Percentiles rank a stretch among this genome's conserved stretches.
phyloP scores from a whole-genome alignment of 495 filamentous ascomycete species.

The Hypoxylon lienhwacheense region DNA sequence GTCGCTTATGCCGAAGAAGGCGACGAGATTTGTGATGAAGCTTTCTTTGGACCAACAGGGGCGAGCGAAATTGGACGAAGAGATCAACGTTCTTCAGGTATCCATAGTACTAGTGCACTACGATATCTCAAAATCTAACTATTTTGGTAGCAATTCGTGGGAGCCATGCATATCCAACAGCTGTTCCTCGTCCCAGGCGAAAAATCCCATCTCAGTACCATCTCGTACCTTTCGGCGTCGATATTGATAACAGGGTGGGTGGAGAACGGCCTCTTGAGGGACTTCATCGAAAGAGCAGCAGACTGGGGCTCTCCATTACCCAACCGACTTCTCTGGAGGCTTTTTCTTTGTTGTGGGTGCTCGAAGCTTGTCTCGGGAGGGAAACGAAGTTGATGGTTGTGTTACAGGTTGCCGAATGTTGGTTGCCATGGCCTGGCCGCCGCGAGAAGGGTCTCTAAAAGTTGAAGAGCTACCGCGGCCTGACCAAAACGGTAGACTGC shows the following conservation, averaged over 20 bases:
- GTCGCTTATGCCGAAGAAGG: neutral
- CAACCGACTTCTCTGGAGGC: slow-evolving; percentile 32
- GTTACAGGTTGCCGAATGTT: slow-evolving; percentile 26
- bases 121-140: neutral
- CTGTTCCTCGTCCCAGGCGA: slow-evolving; percentile 3
- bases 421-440: slow-evolving; percentile 30
- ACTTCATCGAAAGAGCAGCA: slow-evolving; percentile 2
- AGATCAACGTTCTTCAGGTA: slow-evolving; percentile 21
- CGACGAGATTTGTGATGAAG: slow-evolving; percentile 25
- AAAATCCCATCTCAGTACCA: neutral
- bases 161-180: slow-evolving; percentile 21
- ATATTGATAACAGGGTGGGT: slow-evolving; percentile 29
- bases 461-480: slow-evolving; percentile 9
- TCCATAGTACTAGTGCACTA: neutral
- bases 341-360: slow-evolving; percentile 29
- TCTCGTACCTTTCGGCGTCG: slow-evolving; percentile 6
- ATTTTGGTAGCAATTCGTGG: slow-evolving; percentile 14
- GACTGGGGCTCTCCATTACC: slow-evolving; percentile 23
- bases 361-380: too few relatives aligned
- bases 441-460: neutral
- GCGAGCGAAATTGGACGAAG: neutral
- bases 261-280: slow-evolving; percentile 11
- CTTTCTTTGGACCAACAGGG: neutral
- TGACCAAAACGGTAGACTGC: slow-evolving; percentile 1
- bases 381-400: neutral